phyloP scores from a whole-genome alignment of 2,329 filamentous ascomycete genomes.

The Alternaria triticina region DNA sequence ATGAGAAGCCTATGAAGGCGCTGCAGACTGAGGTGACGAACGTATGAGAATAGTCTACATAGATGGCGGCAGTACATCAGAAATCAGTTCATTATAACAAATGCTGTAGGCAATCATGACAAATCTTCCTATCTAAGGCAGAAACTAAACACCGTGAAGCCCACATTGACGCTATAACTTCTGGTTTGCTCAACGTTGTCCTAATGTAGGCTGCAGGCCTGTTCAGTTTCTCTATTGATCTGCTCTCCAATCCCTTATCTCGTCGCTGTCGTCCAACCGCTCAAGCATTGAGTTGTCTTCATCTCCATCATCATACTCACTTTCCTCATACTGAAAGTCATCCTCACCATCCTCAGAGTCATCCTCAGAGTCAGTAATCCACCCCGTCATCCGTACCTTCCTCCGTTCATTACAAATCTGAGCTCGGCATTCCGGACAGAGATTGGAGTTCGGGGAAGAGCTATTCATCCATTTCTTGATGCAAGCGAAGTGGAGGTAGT shows the following conservation, averaged over 20 bases:
- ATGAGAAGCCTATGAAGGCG: conserved; percentile 15
- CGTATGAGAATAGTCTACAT: not conserved
- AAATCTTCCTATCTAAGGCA: too few species aligned
- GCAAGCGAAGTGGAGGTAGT: not conserved
- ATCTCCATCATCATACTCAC: not conserved
- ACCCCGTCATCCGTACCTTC: not conserved
- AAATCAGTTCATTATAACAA: too few species aligned
- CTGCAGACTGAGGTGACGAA: not conserved
- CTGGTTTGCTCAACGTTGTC: not conserved
- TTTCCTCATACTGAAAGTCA: not conserved
- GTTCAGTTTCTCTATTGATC: not conserved
- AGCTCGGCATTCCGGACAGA: not conserved
- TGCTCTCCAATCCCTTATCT: not conserved
- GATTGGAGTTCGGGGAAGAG: not conserved
- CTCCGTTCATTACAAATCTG: not conserved
- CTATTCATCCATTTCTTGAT: not conserved
- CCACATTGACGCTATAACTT: not conserved
- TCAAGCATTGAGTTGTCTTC: not conserved
- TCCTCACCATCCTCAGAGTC: not conserved
- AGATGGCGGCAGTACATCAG: not conserved
- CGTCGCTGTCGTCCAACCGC: not conserved
- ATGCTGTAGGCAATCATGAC: too few species aligned
- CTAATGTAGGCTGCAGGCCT: not conserved
- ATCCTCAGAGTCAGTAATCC: not conserved
- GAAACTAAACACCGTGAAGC: not conserved